Base-by-base conservation (phyloP, 176 grass and related monocot genomes). In the Carex scoparia region DNA sequence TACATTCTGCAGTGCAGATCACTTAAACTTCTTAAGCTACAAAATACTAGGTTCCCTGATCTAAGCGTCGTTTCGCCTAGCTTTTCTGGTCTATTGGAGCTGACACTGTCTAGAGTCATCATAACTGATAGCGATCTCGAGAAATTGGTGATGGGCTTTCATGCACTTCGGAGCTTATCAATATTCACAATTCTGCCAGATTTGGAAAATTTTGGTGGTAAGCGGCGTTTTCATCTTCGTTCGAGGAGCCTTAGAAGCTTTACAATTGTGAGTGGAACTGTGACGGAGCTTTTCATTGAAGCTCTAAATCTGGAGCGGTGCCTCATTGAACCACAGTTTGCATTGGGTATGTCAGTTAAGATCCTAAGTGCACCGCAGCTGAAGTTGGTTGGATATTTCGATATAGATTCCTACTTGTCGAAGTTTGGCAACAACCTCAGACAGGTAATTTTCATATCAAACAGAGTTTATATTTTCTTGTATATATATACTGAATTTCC, bases 241-340 rank as follows among this genome's bases (percentile, higher is more conserved):
- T 40, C 66, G 14, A 38, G 66, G 66, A 69, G 66, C 35, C 66
- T 69, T 31, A 69, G 14, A 31, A 69, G 66, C 66, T 40, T 69
- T 18, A 69, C 66, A 69, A 69, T 69, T 18, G 66, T 69, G 4
- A 37, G 66, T 69, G 66, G 66, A 16, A 69, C 66, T 42, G 31
- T 69, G 66, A 38, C 35, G 38, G 66, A 69, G 35, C 14, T 69
- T 69, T 35, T 69, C 12, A 16, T 69, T 6, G 66, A 69, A 16
- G 66, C 66, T 40, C 66, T 35, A 69, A 38, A 18, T 69, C 66
- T 69, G 66, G 66, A 69, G 66, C 66, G 33, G 66, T 69, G 66
- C 16, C 66, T 69, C 2, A 37, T 69, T 14, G 66, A 38, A 69
- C 66, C 33, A 4, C 66, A 40, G 33, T 14, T 37, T 16, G 14